A percentile compares a stretch with the other conserved stretches of the same genome.
phyloP scores from a whole-genome alignment of 306 rosid species.

The Cyamopsis tetragonoloba region DNA sequence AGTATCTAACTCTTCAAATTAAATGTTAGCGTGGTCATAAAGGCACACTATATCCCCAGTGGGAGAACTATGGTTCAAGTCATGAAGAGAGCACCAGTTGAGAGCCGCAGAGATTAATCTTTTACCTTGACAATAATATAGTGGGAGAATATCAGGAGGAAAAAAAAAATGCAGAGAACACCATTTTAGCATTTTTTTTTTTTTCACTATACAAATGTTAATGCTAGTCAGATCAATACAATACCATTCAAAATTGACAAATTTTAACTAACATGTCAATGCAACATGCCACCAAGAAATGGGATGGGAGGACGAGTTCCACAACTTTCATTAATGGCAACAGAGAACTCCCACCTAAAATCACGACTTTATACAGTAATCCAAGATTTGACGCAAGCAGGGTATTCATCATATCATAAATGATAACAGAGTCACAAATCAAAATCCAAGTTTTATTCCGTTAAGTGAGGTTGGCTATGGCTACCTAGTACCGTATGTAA shows the following conservation, averaged over 20 bases:
- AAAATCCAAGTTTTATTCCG: too few species aligned
- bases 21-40: too few species aligned
- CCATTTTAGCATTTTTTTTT: too few species aligned
- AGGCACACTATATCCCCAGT: too few species aligned
- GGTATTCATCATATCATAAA: background rate
- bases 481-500: background rate
- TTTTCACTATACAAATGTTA: background rate
- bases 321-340: background rate
- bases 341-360: conserved; percentile 13
- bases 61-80: too few species aligned
- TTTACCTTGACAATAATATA: too few species aligned
- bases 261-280: background rate
- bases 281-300: conserved; percentile 1
- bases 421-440: background rate
- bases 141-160: too few species aligned
- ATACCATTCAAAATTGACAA: background rate
- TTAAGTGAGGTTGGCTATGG: too few species aligned
- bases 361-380: background rate
- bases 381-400: conserved; percentile 1
- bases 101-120: too few species aligned
- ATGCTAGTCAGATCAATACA: background rate
- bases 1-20: background rate
- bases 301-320: background rate
- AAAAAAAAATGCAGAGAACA: too few species aligned
- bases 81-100: too few species aligned